phyloP scores from a whole-genome alignment of 2,329 filamentous ascomycete genomes.

The Triangularia verruculosa region DNA sequence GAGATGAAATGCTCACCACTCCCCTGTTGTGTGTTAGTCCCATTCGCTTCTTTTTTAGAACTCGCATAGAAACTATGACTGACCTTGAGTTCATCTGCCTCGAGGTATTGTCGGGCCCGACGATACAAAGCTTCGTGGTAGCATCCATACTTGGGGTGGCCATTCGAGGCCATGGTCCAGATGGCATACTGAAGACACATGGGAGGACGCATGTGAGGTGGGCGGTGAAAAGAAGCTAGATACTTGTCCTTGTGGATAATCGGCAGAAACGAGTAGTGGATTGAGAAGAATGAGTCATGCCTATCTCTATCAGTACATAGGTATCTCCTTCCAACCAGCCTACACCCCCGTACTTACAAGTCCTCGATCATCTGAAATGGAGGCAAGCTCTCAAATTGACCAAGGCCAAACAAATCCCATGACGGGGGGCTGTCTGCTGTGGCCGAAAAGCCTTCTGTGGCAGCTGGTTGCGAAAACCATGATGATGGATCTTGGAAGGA shows the following conservation, averaged over 20 bases:
- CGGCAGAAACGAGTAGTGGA: conserved; percentile 68
- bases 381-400: conserved; percentile 78
- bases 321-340: neutral
- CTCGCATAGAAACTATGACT: conserved; percentile 12
- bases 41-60: neutral
- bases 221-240: conserved; percentile 67
- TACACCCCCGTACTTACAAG: conserved; percentile 54
- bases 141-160: conserved; percentile 67
- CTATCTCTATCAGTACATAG: conserved; percentile 39
- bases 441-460: neutral
- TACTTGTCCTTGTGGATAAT: conserved; percentile 78
- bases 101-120: conserved; percentile 76
- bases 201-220: conserved; percentile 73
- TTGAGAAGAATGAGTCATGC: conserved; percentile 72
- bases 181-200: conserved; percentile 82
- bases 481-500: conserved; percentile 7
- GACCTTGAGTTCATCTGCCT: conserved; percentile 79
- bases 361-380: conserved; percentile 77
- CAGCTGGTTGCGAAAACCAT: conserved; percentile 7
- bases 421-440: conserved; percentile 34
- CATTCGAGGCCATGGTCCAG: conserved; percentile 74
- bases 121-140: conserved; percentile 79
- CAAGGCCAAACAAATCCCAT: conserved; percentile 74
- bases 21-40: conserved; percentile 42
- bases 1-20: conserved; percentile 78